Evolutionary conservation across 768 basidiomycete genomes (phyloP).

Genomic region (Panaeolus papilionaceus): DNA sequence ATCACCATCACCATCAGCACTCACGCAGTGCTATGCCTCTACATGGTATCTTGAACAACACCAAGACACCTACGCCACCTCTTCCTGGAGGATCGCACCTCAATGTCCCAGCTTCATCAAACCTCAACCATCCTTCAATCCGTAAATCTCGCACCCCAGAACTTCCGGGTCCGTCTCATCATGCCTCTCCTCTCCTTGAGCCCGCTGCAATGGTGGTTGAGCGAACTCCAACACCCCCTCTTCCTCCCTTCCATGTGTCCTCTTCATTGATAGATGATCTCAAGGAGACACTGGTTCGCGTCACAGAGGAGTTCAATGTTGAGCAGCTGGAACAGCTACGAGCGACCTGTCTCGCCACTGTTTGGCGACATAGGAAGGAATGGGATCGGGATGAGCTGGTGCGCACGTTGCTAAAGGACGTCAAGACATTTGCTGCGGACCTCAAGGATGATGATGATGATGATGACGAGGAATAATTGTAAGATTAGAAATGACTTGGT

Average conservation of each 20-base stretch:
- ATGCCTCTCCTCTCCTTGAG: slow-evolving; percentile 27
- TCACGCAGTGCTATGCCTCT: slow-evolving; percentile 16
- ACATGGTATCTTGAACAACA: neutral
- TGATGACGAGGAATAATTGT: slow-evolving; percentile 9
- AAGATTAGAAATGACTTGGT: neutral
- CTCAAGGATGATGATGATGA: slow-evolving; percentile 41
- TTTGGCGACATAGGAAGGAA: slow-evolving; percentile 84
- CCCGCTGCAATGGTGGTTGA: slow-evolving; percentile 57
- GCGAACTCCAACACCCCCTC: slow-evolving; percentile 71
- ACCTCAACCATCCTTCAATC: slow-evolving; percentile 1
- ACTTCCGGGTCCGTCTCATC: slow-evolving; percentile 24
- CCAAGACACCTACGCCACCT: slow-evolving; percentile 22
- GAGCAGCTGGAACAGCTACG: slow-evolving; percentile 96
- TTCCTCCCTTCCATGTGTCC: slow-evolving; percentile 80
- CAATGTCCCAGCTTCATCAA: slow-evolving; percentile 8
- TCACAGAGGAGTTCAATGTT: slow-evolving; percentile 69
- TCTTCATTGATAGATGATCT: slow-evolving; percentile 56
- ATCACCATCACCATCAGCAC: slow-evolving; percentile 8
- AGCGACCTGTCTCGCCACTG: slow-evolving; percentile 75
- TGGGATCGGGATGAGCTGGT: slow-evolving; percentile 84
- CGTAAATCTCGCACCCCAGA: slow-evolving; percentile 19
- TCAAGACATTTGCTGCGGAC: slow-evolving; percentile 72
- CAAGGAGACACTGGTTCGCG: slow-evolving; percentile 49
- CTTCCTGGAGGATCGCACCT: neutral
- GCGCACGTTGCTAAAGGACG: slow-evolving; percentile 58